A percentile compares a stretch with the other conserved stretches of the same genome.
Conservation (phyloP, 805 yeast genomes). For the Zygotorulaspora chibaensis region DNA sequence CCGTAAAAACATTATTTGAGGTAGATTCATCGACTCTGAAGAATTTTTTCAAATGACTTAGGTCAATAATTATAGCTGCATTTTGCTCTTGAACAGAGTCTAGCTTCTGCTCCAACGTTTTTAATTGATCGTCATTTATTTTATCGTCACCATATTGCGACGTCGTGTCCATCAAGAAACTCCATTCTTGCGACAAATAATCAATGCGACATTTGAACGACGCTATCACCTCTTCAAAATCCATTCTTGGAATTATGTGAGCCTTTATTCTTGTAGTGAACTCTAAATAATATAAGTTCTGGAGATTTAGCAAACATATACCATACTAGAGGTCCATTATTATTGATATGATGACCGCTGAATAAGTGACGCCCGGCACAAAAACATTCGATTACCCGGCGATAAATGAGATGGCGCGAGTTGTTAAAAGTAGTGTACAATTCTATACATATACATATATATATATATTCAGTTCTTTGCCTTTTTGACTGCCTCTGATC, state of each 20-base stretch:
- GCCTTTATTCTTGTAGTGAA: no score
- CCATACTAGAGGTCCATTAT: no score
- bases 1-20: conserved; percentile 11
- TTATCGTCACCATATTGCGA: conserved; percentile 2
- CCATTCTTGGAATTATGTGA: conserved; percentile 3
- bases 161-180: conserved; percentile 6
- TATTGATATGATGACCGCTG: no score
- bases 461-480: conserved; percentile 18
- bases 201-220: conserved; percentile 17
- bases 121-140: conserved; percentile 9
- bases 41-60: conserved; percentile 15
- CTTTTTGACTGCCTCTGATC: conserved; percentile 17
- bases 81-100: conserved; percentile 21
- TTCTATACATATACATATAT: conserved; percentile 4
- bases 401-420: neutral
- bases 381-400: neutral
- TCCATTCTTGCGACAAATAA: conserved; percentile 17
- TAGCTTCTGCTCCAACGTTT: conserved; percentile 15
- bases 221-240: conserved; percentile 9
- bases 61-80: conserved; percentile 19
- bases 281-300: no score
- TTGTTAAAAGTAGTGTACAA: conserved; percentile 5
- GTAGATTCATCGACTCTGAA: conserved; percentile 8
- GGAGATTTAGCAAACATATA: no score
- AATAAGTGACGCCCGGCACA: neutral